Percentiles rank a stretch among this genome's conserved stretches.
Conservation (phyloP, 2,329 filamentous ascomycete genomes). For the Lasiodiplodia citricola region DNA sequence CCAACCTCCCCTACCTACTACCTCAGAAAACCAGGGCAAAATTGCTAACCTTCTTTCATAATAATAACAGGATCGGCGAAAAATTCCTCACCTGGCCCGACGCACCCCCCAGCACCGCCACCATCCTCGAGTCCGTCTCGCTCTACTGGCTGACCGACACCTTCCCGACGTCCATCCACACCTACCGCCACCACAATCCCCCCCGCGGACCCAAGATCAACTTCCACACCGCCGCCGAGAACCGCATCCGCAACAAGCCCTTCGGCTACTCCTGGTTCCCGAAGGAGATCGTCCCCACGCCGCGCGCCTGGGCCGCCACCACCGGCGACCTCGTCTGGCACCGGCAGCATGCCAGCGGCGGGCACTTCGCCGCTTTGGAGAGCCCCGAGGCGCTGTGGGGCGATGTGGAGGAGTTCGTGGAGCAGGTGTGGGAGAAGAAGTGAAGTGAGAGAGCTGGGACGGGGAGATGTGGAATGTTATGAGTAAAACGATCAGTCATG, state of each 20-base stretch:
- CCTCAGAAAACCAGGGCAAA: no score
- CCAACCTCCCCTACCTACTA: neutral
- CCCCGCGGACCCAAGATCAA: neutral
- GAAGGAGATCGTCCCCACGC: slow-evolving; percentile 47
- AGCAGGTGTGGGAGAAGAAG: slow-evolving; percentile 38
- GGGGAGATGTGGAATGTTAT: no score
- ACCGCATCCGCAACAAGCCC: slow-evolving; percentile 42
- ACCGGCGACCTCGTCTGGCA: slow-evolving; percentile 47
- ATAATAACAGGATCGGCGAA: slow-evolving; percentile 52
- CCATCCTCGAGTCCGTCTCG: slow-evolving; percentile 58
- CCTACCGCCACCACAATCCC: slow-evolving; percentile 49
- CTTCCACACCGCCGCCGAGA: slow-evolving; percentile 29
- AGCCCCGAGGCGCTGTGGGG: slow-evolving; percentile 47
- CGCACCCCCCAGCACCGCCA: slow-evolving; percentile 44
- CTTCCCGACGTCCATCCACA: slow-evolving; percentile 56
- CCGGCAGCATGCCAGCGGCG: slow-evolving; percentile 51
- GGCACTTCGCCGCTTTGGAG: slow-evolving; percentile 62
- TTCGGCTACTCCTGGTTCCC: slow-evolving; percentile 53
- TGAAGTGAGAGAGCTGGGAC: neutral
- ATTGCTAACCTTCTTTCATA: neutral
- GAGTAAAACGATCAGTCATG: neutral
- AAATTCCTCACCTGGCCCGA: slow-evolving; percentile 64
- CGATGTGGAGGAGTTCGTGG: slow-evolving; percentile 55
- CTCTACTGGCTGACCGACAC: slow-evolving; percentile 63
- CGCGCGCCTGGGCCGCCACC: slow-evolving; percentile 45